Conservation (phyloP, 441 rosid species). For the Arabidopsis hybrid region DNA sequence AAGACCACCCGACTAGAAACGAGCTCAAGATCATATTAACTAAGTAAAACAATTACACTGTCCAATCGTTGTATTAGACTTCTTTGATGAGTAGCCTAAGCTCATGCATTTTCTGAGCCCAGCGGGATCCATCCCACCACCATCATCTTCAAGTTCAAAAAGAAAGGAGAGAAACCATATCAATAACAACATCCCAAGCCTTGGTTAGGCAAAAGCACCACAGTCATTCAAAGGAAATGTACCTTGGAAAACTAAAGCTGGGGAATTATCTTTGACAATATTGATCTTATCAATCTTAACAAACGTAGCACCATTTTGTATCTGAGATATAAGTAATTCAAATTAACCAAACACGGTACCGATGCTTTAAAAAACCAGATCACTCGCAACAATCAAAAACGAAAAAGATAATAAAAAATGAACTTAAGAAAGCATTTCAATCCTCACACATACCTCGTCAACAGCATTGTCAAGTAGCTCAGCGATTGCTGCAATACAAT, state of each 20-base stretch:
- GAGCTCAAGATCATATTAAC: conserved; percentile 13
- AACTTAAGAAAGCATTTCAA: background rate
- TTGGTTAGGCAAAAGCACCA: background rate
- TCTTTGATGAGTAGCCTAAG: conserved; percentile 94
- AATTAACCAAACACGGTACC: conserved; percentile 9
- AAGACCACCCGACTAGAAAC: conserved; percentile 19
- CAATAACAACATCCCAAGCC: conserved; percentile 11
- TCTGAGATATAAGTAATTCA: conserved; percentile 53
- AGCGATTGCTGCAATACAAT: conserved; percentile 74
- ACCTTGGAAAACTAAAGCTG: conserved; percentile 87
- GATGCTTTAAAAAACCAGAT: background rate
- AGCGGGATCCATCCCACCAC: conserved; percentile 92
- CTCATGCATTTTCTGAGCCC: conserved; percentile 90
- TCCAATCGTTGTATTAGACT: conserved; percentile 84
- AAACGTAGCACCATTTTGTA: conserved; percentile 83
- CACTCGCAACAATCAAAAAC: background rate
- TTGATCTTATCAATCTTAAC: conserved; percentile 86
- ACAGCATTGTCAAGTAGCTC: conserved; percentile 96
- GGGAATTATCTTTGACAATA: conserved; percentile 74
- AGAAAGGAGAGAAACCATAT: background rate
- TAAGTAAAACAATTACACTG: conserved; percentile 62
- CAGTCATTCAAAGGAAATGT: conserved; percentile 24
- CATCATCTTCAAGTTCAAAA: conserved; percentile 70
- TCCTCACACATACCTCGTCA: conserved; percentile 70
- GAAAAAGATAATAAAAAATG: background rate